Evolutionary conservation across 2,329 filamentous ascomycete genomes (phyloP).

Genomic region (Phialophora chinensis): DNA sequence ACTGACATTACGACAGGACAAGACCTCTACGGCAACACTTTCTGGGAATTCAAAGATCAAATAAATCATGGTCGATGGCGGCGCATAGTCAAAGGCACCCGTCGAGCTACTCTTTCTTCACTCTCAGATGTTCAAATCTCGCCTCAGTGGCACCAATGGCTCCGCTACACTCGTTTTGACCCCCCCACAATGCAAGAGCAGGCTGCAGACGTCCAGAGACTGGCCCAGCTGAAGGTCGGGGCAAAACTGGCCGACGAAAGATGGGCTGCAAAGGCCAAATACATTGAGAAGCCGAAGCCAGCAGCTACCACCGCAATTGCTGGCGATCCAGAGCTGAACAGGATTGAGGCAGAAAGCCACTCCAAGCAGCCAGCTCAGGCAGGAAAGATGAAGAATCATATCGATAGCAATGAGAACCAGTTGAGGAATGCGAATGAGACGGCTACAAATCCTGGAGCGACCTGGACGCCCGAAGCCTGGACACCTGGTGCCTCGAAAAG

Average conservation of each 20-base stretch:
- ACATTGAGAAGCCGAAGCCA: slow-evolving; percentile 61
- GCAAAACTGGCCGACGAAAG: slow-evolving; percentile 65
- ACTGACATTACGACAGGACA: slow-evolving; percentile 52
- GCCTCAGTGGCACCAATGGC: slow-evolving; percentile 72
- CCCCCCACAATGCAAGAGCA: slow-evolving; percentile 66
- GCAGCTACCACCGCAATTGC: slow-evolving; percentile 14
- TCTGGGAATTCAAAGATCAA: slow-evolving; percentile 69
- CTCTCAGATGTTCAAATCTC: slow-evolving; percentile 66
- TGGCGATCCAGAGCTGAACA: slow-evolving; percentile 18
- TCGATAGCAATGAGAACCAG: slow-evolving; percentile 12
- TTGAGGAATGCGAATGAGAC: slow-evolving; percentile 13
- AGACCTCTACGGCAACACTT: slow-evolving; percentile 69
- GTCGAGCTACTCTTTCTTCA: slow-evolving; percentile 61
- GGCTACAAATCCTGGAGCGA: slow-evolving; percentile 26
- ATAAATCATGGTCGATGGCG: slow-evolving; percentile 60
- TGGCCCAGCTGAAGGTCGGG: slow-evolving; percentile 64
- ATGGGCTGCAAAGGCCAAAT: slow-evolving; percentile 66
- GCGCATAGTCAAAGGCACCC: slow-evolving; percentile 63
- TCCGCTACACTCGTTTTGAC: slow-evolving; percentile 64
- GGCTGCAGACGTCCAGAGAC: slow-evolving; percentile 61
- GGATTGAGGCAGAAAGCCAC: slow-evolving; percentile 11
- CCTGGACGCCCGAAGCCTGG: slow-evolving; percentile 31
- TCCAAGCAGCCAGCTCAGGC: slow-evolving; percentile 8
- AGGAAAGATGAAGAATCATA: slow-evolving; percentile 18
- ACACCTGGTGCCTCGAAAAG: slow-evolving; percentile 26